Conservation (phyloP, 768 basidiomycete species). For the Auricularia auricula-judae region DNA sequence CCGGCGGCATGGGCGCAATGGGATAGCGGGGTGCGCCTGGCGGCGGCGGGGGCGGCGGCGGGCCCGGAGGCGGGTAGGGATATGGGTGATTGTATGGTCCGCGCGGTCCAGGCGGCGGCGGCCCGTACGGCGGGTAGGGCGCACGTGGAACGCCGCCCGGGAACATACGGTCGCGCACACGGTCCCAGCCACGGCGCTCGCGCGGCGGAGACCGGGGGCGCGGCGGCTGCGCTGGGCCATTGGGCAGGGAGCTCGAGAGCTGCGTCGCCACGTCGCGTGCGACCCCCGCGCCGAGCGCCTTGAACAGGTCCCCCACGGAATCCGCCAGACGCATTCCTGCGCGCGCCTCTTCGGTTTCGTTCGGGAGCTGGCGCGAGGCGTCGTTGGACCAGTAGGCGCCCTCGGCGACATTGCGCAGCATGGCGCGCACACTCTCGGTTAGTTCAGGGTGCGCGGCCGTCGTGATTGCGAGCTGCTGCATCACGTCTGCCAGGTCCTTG, state of each 20-base stretch:
- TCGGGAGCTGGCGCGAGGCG: not conserved
- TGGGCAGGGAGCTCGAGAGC: not conserved
- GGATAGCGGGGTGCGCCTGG: not conserved
- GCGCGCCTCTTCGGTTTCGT: not conserved
- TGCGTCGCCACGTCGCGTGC: not conserved
- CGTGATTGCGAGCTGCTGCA: constrained; percentile 44
- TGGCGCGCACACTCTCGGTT: constrained; percentile 52
- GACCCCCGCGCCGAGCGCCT: not conserved
- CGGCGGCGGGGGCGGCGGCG: constrained; percentile 4
- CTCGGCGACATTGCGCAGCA: constrained; percentile 47
- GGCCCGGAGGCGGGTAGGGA: not conserved
- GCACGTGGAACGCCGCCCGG: not conserved
- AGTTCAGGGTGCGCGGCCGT: constrained; percentile 61
- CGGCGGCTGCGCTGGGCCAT: not conserved
- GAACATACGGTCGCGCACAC: constrained; percentile 1
- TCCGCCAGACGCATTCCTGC: constrained; percentile 3
- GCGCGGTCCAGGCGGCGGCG: not conserved
- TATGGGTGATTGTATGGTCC: not conserved
- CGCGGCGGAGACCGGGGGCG: not conserved
- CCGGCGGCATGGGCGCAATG: not conserved
- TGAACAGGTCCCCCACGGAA: constrained; percentile 2
- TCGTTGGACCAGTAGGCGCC: constrained; percentile 64
- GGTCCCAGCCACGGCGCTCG: not conserved
- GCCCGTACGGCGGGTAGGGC: not conserved
- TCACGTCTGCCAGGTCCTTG: constrained; percentile 51